Percentiles rank a stretch among this genome's conserved stretches.
Conservation (phyloP, 2,329 filamentous ascomycete species). For the Emydomyces testavorans region DNA sequence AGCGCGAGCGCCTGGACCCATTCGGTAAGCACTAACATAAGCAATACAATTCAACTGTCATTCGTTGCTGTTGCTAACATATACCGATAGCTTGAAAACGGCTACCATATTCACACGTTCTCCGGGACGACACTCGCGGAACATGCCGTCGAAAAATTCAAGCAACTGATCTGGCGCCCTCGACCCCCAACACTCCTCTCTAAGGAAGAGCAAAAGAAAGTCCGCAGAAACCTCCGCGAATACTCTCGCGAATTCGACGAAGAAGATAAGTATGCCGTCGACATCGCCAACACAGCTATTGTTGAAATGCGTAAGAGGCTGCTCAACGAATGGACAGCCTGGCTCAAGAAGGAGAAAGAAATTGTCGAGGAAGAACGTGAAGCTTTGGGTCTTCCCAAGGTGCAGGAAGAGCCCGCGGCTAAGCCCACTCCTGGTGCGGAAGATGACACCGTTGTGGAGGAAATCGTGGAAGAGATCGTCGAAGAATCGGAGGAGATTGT, state of each 20-base stretch:
- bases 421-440: slow-evolving; percentile 48
- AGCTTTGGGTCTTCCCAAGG: slow-evolving; percentile 52
- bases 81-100: slow-evolving; percentile 78
- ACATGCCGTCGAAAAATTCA: slow-evolving; percentile 91
- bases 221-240: slow-evolving; percentile 96
- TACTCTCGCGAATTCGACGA: slow-evolving; percentile 93
- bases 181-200: slow-evolving; percentile 79
- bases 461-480: slow-evolving; percentile 73
- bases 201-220: slow-evolving; percentile 94
- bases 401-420: slow-evolving; percentile 49
- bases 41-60: too few relatives aligned
- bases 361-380: slow-evolving; percentile 62
- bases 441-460: slow-evolving; percentile 70
- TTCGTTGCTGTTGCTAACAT: neutral
- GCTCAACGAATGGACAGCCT: slow-evolving; percentile 80
- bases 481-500: slow-evolving; percentile 72
- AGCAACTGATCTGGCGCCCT: slow-evolving; percentile 91
- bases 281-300: slow-evolving; percentile 85
- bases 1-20: slow-evolving; percentile 96
- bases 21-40: slow-evolving; percentile 50
- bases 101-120: slow-evolving; percentile 97
- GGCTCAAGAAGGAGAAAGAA: slow-evolving; percentile 62
- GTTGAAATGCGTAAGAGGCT: slow-evolving; percentile 73
- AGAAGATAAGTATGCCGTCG: slow-evolving; percentile 84
- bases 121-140: slow-evolving; percentile 79